Evolutionary conservation across 2,329 filamentous ascomycete species (phyloP).

Genomic region (Trichoderma sp.): DNA sequence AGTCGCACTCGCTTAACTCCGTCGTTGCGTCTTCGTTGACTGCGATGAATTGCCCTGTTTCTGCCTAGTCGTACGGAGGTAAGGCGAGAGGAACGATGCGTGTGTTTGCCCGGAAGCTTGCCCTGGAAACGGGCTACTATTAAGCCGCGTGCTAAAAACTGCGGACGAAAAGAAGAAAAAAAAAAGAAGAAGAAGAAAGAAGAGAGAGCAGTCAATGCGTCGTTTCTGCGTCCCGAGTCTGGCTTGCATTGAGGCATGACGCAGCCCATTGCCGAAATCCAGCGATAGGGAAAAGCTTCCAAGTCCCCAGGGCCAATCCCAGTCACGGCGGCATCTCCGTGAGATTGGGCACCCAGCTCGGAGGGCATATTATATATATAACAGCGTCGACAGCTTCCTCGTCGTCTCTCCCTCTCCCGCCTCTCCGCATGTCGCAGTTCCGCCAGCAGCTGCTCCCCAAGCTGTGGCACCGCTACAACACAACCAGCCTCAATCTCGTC

Average conservation of each 20-base stretch:
- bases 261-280: too few species aligned
- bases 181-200: too few species aligned
- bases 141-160: background rate
- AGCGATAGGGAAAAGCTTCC: too few species aligned
- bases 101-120: too few species aligned
- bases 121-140: background rate
- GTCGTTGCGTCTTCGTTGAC: background rate
- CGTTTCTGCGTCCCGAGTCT: too few species aligned
- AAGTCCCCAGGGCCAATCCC: too few species aligned
- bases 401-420: background rate
- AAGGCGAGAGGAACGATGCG: background rate
- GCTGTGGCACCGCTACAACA: constrained; percentile 3
- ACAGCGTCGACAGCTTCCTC: background rate
- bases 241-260: too few species aligned
- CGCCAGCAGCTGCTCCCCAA: constrained; percentile 13
- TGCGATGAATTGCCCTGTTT: background rate
- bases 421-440: constrained; percentile 27
- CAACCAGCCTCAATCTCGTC: background rate
- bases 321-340: background rate
- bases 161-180: background rate
- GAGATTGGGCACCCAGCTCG: too few species aligned
- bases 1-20: background rate
- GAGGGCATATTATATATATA: too few species aligned
- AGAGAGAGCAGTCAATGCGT: too few species aligned
- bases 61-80: background rate